Conservation (phyloP, 2,329 filamentous ascomycete species). For the Graphilbum sp. region DNA sequence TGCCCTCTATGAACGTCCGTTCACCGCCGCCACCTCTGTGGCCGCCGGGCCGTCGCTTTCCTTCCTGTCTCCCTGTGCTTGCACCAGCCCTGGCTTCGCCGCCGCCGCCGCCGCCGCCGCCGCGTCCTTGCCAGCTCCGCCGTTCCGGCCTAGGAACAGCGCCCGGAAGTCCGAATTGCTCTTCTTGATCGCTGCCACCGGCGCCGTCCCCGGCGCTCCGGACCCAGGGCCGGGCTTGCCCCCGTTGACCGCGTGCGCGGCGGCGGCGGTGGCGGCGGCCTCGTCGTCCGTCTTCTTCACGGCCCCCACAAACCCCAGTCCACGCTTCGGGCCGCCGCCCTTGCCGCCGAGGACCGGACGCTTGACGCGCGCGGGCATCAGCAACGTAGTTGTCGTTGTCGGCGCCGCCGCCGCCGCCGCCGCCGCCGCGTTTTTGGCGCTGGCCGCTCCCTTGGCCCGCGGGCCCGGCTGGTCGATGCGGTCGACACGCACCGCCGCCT, state of each 20-base stretch:
- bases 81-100: no score
- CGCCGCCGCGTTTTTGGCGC: slow-evolving; percentile 10
- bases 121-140: not conserved
- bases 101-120: not conserved
- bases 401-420: slow-evolving; percentile 8
- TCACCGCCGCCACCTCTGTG: no score
- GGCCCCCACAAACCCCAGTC: slow-evolving; percentile 23
- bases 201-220: no score
- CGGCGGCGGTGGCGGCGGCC: slow-evolving; percentile 5
- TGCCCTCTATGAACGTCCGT: no score
- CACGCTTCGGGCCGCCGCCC: slow-evolving; percentile 24
- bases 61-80: no score
- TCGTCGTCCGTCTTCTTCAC: slow-evolving; percentile 12
- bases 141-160: slow-evolving; percentile 12
- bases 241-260: no score
- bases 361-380: slow-evolving; percentile 28
- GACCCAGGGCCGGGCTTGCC: slow-evolving; percentile 11
- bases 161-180: slow-evolving; percentile 17
- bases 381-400: slow-evolving; percentile 9
- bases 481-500: slow-evolving; percentile 26
- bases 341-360: slow-evolving; percentile 24
- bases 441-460: slow-evolving; percentile 15
- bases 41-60: no score
- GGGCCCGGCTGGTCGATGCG: slow-evolving; percentile 21
- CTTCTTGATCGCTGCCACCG: no score